A percentile compares a stretch with the other conserved stretches of the same genome.
Conservation (phyloP, 2,329 filamentous ascomycete species). For the Dothistroma septosporum region DNA sequence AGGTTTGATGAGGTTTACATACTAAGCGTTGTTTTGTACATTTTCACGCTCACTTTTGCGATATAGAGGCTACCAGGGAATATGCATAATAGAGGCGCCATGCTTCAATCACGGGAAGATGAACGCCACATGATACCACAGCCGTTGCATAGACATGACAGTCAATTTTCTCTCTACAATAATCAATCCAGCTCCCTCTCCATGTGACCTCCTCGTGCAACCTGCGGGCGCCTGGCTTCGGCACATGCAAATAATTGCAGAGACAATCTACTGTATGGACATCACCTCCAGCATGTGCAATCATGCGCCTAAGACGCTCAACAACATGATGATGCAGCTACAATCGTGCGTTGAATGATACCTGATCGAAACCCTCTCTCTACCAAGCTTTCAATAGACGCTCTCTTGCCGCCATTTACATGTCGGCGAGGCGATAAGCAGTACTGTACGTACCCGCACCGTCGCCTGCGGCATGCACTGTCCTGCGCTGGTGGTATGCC, state of each 20-base stretch:
- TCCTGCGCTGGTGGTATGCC: neutral
- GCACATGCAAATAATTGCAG: neutral
- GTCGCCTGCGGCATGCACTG: neutral
- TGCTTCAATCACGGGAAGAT: neutral
- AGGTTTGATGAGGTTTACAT: slow-evolving; percentile 60
- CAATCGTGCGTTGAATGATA: neutral
- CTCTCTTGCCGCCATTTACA: neutral
- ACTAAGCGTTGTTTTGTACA: slow-evolving; percentile 36
- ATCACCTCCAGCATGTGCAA: neutral
- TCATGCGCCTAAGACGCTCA: neutral
- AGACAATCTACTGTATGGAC: neutral
- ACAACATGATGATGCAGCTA: neutral
- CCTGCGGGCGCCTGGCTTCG: neutral
- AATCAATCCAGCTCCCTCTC: neutral
- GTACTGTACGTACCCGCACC: neutral
- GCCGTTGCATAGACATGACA: neutral
- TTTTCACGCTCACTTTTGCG: slow-evolving; percentile 6
- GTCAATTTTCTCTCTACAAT: neutral
- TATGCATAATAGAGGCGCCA: slow-evolving; percentile 12
- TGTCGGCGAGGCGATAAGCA: neutral
- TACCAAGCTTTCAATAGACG: neutral
- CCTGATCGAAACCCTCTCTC: neutral
- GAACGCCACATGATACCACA: neutral
- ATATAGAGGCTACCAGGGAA: neutral
- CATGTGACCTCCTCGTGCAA: neutral